phyloP scores from a whole-genome alignment of 2,329 filamentous ascomycete genomes.

The Cladosporium sp. region DNA sequence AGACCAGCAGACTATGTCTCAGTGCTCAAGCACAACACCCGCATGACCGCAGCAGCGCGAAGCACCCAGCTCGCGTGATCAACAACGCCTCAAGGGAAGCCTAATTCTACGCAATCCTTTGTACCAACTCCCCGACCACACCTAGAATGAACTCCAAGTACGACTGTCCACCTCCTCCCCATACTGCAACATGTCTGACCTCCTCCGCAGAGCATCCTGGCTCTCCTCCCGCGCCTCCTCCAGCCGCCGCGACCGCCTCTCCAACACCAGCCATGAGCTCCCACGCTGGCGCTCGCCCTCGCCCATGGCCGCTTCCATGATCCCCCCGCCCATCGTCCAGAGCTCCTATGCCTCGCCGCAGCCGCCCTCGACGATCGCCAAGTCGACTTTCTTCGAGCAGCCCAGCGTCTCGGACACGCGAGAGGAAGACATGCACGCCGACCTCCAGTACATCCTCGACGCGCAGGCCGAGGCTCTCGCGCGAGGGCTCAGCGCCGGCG shows the following conservation, averaged over 20 bases:
- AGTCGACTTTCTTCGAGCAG: conserved; percentile 40
- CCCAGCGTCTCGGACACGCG: conserved; percentile 35
- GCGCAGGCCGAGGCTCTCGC: conserved; percentile 54
- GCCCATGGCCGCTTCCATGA: conserved; percentile 28
- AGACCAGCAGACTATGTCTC: conserved; percentile 2
- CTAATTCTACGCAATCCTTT: background rate
- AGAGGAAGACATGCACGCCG: conserved; percentile 49
- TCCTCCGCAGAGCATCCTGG: conserved; percentile 24
- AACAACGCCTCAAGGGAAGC: background rate
- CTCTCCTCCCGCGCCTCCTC: conserved; percentile 19
- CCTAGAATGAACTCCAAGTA: conserved; percentile 5
- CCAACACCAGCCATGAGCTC: conserved; percentile 20
- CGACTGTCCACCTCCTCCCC: background rate
- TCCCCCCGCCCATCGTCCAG: conserved; percentile 31
- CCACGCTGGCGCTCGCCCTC: conserved; percentile 30
- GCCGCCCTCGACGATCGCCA: conserved; percentile 14
- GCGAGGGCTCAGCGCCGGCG: conserved; percentile 38
- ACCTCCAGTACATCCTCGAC: conserved; percentile 54
- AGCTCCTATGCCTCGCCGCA: conserved; percentile 21
- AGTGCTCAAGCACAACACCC: background rate
- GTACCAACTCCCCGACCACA: background rate
- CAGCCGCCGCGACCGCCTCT: conserved; percentile 12
- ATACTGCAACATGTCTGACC: conserved; percentile 12
- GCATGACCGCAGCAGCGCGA: conserved; percentile 1
- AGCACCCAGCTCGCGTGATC: conserved; percentile 3